phyloP scores from a whole-genome alignment of 2,329 filamentous ascomycete species.

The Trichoderma breve region DNA sequence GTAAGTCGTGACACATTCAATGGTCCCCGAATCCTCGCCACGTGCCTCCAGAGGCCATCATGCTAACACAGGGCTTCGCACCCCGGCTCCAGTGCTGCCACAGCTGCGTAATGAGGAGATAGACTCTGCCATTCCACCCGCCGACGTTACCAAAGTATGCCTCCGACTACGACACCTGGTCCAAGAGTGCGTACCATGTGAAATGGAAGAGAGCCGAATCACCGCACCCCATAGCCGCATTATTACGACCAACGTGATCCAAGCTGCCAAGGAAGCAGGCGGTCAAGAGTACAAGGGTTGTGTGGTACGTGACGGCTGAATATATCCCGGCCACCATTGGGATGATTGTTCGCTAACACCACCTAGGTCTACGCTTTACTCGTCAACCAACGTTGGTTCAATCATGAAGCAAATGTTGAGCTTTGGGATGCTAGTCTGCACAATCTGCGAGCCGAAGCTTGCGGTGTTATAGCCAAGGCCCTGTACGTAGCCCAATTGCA shows the following conservation, averaged over 20 bases:
- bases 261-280: constrained; percentile 79
- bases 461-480: constrained; percentile 87
- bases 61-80: constrained; percentile 2
- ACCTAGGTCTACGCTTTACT: constrained; percentile 70
- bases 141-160: constrained; percentile 84
- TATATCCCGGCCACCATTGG: background rate
- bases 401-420: constrained; percentile 72
- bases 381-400: constrained; percentile 71
- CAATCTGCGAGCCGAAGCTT: constrained; percentile 73
- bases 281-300: constrained; percentile 71
- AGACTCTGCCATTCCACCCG: constrained; percentile 67
- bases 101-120: constrained; percentile 56
- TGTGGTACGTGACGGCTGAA: constrained; percentile 49
- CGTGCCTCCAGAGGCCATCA: background rate
- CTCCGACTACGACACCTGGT: constrained; percentile 88
- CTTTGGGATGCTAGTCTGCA: constrained; percentile 92
- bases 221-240: constrained; percentile 80
- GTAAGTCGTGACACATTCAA: constrained; percentile 34
- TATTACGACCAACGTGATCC: constrained; percentile 76
- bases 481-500: constrained; percentile 42
- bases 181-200: constrained; percentile 85
- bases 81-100: constrained; percentile 58
- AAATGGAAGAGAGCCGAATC: constrained; percentile 73
- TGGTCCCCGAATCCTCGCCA: background rate
- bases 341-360: background rate